Evolutionary conservation across 306 rosid species (phyloP), one percentile per base, ranked within the genome.

Genomic region (Corylus avellana): DNA sequence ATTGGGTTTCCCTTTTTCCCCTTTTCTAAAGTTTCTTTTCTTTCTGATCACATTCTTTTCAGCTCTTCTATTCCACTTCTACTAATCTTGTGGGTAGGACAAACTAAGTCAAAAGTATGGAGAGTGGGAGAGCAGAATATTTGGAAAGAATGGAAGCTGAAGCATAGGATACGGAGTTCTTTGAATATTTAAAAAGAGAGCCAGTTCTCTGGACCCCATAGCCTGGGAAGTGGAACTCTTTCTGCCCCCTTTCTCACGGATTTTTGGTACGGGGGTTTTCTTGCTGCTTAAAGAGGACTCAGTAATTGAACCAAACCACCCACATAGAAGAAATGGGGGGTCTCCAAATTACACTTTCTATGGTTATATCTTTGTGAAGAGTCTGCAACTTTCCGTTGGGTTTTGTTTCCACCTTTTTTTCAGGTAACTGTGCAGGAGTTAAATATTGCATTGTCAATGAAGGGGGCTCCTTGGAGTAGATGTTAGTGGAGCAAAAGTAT

Each of bases 41-140:
- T 42, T 48, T 46, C 72, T 82, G 75, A 75, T 81, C 81, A 59
- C 54, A 80, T 87, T 84, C 86, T 80, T 75, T 79, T 55, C 64
- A 10, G 54, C 58, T 80, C 86, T 89, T 88, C 87, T 83, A 82
- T 88, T 84, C 93, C 54, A 72, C 51, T 84, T 85, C 82, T 74
- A 76, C 82, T 74, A 76, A 66, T 80, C 83, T 14, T 53, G 4
- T 64, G 54, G 79, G 79, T 42, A 70, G 78, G 89, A 80, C 75
- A 85, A 80, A 82, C 50, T 4, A 9, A 49, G 13, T 49, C 53
- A 4, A n/a, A n/a, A 7, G 8, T 59, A 68, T 77, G 39, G 46
- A 44, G 46, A 42, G 46, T 3, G 61, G 70, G 70, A 70, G 49
- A 62, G 82, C 80, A 32, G 62, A 29, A 29, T 56, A 58, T 61